phyloP scores from a whole-genome alignment of 164 flowering plant species.

The Tinospora cordifolia region DNA sequence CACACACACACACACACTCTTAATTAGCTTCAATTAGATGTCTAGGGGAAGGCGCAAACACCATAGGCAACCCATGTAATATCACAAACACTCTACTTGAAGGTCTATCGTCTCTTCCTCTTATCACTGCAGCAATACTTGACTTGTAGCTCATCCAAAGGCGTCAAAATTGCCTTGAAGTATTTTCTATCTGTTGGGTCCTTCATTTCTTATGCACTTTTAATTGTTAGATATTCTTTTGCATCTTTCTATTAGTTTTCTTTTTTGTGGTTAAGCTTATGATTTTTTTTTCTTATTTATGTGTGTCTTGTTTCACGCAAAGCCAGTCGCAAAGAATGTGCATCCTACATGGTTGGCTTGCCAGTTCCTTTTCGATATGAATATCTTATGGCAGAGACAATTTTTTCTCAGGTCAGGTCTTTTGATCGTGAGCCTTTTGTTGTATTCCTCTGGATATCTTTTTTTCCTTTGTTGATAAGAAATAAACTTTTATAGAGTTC shows the following conservation, averaged over 20 bases:
- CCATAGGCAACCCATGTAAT: too few species aligned
- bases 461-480: too few species aligned
- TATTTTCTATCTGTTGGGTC: neutral
- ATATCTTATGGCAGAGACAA: slow-evolving; percentile 96
- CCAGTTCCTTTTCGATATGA: slow-evolving; percentile 97
- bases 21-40: too few species aligned
- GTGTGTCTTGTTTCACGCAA: slow-evolving; percentile 55
- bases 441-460: neutral
- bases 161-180: neutral
- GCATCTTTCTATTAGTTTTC: neutral
- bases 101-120: too few species aligned
- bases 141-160: too few species aligned
- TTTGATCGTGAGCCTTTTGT: neutral
- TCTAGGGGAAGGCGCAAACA: too few species aligned
- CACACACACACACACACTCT: too few species aligned
- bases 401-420: slow-evolving; percentile 81
- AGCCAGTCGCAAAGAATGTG: slow-evolving; percentile 99
- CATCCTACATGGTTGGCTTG: slow-evolving; percentile 77
- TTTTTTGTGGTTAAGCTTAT: slow-evolving; percentile 1
- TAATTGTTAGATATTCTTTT: neutral
- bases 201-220: too few species aligned
- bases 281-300: slow-evolving; percentile 21
- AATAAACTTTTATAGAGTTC: neutral
- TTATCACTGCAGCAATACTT: too few species aligned
- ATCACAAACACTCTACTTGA: too few species aligned